These are phyloP conservation scores for Sporothrix euskadiensis DNA, from an alignment of 2,329 filamentous ascomycete genomes.

Conservation along the genomic window DNA sequence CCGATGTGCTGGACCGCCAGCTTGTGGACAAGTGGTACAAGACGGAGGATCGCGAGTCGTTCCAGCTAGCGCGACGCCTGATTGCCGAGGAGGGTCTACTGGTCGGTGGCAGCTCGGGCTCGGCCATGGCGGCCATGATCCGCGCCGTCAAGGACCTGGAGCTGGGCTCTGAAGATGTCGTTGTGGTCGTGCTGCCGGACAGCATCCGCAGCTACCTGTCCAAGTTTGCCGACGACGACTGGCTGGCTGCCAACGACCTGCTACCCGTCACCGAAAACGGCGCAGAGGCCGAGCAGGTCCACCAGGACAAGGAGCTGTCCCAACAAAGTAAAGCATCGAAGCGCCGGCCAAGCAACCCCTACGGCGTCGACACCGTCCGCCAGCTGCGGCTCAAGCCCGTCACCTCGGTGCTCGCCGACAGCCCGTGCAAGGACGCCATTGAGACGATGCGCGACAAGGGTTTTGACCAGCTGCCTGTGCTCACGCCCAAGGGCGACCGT, in stretches of 20 bases:
- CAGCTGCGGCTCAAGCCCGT: constrained; percentile 89
- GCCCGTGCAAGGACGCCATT: constrained; percentile 80
- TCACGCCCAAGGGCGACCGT: constrained; percentile 65
- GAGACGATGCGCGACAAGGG: constrained; percentile 98
- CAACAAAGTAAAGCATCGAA: constrained; percentile 34
- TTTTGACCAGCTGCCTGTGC: constrained; percentile 95
- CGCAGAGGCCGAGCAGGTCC: constrained; percentile 49
- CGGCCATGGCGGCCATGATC: constrained; percentile 80
- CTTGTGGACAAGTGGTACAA: constrained; percentile 96
- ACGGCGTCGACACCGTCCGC: constrained; percentile 75
- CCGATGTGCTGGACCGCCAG: constrained; percentile 81
- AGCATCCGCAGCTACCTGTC: constrained; percentile 96
- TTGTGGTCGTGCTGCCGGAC: constrained; percentile 90
- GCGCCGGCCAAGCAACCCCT: constrained; percentile 60
- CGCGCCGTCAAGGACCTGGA: constrained; percentile 73
- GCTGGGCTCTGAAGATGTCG: constrained; percentile 79
- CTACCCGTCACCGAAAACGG: constrained; percentile 58
- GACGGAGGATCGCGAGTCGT: constrained; percentile 90
- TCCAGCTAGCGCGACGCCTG: constrained; percentile 82
- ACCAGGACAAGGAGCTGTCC: constrained; percentile 39
- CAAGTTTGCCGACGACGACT: constrained; percentile 99
- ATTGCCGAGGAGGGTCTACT: constrained; percentile 94
- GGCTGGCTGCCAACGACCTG: constrained; percentile 95
- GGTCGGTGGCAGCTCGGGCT: constrained; percentile 90
- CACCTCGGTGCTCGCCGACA: constrained; percentile 73